Percentiles rank a stretch among this genome's conserved stretches.
phyloP scores from a whole-genome alignment of 192 early-diverging fungal species.

The Coemansia sp. region DNA sequence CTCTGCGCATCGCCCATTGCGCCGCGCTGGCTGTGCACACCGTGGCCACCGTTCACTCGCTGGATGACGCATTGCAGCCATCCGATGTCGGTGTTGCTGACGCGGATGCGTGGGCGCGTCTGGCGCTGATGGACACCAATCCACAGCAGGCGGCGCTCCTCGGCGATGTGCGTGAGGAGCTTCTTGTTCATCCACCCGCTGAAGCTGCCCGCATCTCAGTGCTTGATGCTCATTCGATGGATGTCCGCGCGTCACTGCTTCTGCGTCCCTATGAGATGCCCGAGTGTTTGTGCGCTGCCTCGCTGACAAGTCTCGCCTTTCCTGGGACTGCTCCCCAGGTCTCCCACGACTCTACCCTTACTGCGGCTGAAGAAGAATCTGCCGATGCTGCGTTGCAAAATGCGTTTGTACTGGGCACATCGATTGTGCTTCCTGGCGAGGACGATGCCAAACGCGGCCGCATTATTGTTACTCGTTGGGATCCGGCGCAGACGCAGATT shows the following conservation, averaged over 20 bases:
- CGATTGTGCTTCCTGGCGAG: constrained; percentile 55
- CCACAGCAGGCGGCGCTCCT: constrained; percentile 9
- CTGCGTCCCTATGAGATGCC: constrained; percentile 36
- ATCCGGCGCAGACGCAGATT: constrained; percentile 52
- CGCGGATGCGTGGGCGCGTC: constrained; percentile 5
- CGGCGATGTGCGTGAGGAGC: background rate
- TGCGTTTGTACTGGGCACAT: constrained; percentile 78
- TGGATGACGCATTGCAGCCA: constrained; percentile 15
- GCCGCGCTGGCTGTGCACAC: constrained; percentile 59
- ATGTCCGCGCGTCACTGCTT: constrained; percentile 34
- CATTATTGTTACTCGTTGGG: constrained; percentile 64
- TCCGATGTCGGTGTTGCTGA: background rate
- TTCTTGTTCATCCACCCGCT: constrained; percentile 9
- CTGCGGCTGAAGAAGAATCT: background rate
- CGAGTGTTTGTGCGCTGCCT: constrained; percentile 34
- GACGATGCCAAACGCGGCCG: constrained; percentile 72
- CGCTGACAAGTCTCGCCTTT: constrained; percentile 15
- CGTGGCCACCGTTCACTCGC: constrained; percentile 57
- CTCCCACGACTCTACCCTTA: background rate
- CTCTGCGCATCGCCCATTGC: constrained; percentile 68
- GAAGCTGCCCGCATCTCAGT: constrained; percentile 58
- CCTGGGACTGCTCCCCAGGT: background rate
- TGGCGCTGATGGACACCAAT: constrained; percentile 13
- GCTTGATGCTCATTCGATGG: constrained; percentile 71
- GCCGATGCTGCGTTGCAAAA: constrained; percentile 18